Evolutionary conservation across 306 rosid genomes (phyloP).

Genomic region (Casuarina glauca): DNA sequence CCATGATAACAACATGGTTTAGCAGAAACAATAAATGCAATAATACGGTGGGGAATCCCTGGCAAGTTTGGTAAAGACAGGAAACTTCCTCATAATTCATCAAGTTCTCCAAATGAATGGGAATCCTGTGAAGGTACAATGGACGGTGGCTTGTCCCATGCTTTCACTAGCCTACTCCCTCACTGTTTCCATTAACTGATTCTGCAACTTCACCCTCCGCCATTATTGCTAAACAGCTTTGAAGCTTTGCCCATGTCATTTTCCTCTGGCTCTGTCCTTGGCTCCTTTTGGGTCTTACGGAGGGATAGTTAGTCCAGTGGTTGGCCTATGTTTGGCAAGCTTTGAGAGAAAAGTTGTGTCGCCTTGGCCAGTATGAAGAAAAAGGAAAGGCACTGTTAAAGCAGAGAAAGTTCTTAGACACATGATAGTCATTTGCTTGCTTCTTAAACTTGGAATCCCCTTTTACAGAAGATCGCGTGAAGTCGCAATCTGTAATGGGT

Average conservation of each 20-base stretch:
- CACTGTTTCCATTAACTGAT: neutral
- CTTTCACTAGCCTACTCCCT: neutral
- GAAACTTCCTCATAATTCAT: neutral
- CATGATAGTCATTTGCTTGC: conserved; percentile 35
- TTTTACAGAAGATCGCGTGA: conserved; percentile 28
- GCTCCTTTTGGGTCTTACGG: conserved; percentile 18
- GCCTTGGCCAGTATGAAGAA: conserved; percentile 27
- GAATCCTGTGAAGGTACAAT: neutral
- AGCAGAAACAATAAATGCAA: neutral
- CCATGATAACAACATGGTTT: too few relatives aligned
- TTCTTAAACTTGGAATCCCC: conserved; percentile 34
- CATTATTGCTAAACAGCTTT: neutral
- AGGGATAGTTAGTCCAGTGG: conserved; percentile 47
- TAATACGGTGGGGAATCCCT: neutral
- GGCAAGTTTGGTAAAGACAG: conserved; percentile 5
- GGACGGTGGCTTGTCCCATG: neutral
- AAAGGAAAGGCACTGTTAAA: neutral
- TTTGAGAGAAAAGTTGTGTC: conserved; percentile 15
- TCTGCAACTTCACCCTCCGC: neutral
- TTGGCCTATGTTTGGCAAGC: conserved; percentile 33
- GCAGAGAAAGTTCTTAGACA: conserved; percentile 14
- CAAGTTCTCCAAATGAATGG: neutral
- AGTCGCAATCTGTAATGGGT: conserved; percentile 25
- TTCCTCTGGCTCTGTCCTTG: neutral
- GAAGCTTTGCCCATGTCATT: too few relatives aligned